Evolutionary conservation across 1,284 basidiomycete genomes (phyloP).

Genomic region (Uromyces viciae-fabae): DNA sequence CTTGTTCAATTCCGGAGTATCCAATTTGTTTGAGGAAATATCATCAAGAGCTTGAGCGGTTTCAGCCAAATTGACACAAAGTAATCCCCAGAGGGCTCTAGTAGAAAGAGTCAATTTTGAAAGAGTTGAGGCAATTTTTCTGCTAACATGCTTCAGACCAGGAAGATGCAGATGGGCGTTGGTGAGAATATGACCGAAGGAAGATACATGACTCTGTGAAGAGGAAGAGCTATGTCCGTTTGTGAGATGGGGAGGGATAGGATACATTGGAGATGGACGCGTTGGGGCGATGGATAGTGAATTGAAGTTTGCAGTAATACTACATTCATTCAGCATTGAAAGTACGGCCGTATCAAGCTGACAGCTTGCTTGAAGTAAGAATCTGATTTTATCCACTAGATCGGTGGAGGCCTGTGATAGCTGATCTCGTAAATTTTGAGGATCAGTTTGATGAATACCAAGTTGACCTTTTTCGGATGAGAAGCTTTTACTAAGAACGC

Average conservation of each 20-base stretch:
- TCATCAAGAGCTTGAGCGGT: constrained; percentile 58
- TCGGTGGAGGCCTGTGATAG: constrained; percentile 21
- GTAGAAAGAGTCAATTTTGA: constrained; percentile 58
- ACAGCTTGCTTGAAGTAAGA: constrained; percentile 31
- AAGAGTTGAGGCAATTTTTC: constrained; percentile 58
- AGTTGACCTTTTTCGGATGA: not conserved
- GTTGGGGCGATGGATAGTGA: constrained; percentile 51
- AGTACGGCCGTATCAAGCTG: constrained; percentile 39
- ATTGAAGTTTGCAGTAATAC: constrained; percentile 60
- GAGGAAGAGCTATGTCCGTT: constrained; percentile 42
- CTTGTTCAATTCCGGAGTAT: constrained; percentile 47
- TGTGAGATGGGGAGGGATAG: constrained; percentile 24
- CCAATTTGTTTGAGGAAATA: constrained; percentile 52
- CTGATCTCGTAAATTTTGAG: constrained; percentile 9
- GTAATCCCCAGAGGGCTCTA: constrained; percentile 53
- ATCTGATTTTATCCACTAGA: constrained; percentile 31
- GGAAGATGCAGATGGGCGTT: constrained; percentile 20
- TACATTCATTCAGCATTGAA: not conserved
- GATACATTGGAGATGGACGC: constrained; percentile 41
- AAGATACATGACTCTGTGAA: not conserved
- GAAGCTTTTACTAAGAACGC: not conserved
- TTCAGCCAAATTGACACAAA: constrained; percentile 47
- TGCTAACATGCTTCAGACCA: constrained; percentile 55
- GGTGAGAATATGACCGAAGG: not conserved
- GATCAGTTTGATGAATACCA: not conserved